Evolutionary conservation across 495 filamentous ascomycete species (phyloP).

Genomic region (Penicillium canariense): DNA sequence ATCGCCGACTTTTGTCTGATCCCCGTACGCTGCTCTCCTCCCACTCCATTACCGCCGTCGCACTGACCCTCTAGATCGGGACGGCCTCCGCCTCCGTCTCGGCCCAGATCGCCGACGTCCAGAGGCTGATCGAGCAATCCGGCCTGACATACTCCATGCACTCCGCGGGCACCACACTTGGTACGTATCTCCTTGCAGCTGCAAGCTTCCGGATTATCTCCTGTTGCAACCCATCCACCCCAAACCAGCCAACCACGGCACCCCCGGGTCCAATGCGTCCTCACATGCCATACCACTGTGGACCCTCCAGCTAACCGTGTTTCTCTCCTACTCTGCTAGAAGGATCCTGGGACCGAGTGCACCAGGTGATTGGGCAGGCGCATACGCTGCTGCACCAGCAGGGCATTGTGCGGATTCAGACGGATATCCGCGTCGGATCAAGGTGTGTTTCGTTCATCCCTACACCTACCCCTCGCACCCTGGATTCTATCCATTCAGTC

Average conservation of each 20-base stretch:
- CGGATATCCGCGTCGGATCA: slow-evolving; percentile 82
- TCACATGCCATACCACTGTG: no score
- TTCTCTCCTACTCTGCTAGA: slow-evolving; percentile 46
- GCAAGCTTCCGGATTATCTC: no score
- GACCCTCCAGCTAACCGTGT: no score
- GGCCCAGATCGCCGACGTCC: slow-evolving; percentile 82
- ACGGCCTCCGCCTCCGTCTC: slow-evolving; percentile 81
- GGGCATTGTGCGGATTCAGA: slow-evolving; percentile 81
- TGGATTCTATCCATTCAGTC: neutral
- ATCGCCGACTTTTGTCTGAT: slow-evolving; percentile 82
- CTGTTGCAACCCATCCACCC: no score
- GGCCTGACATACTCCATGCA: slow-evolving; percentile 86
- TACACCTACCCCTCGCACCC: neutral
- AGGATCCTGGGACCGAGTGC: slow-evolving; percentile 87
- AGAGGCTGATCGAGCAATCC: slow-evolving; percentile 75
- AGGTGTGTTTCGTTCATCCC: slow-evolving; percentile 51
- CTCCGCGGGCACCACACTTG: slow-evolving; percentile 86
- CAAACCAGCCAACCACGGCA: no score
- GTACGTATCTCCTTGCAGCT: slow-evolving; percentile 62
- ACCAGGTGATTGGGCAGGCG: slow-evolving; percentile 84
- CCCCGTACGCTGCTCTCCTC: slow-evolving; percentile 51
- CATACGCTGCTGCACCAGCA: slow-evolving; percentile 80
- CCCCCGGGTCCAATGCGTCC: no score
- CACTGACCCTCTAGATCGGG: slow-evolving; percentile 58
- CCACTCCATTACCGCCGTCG: slow-evolving; percentile 27